Percentiles rank a stretch among this genome's conserved stretches.
Evolutionary conservation across 164 flowering plant species (phyloP).

Genomic region (Vitis amurensis): DNA sequence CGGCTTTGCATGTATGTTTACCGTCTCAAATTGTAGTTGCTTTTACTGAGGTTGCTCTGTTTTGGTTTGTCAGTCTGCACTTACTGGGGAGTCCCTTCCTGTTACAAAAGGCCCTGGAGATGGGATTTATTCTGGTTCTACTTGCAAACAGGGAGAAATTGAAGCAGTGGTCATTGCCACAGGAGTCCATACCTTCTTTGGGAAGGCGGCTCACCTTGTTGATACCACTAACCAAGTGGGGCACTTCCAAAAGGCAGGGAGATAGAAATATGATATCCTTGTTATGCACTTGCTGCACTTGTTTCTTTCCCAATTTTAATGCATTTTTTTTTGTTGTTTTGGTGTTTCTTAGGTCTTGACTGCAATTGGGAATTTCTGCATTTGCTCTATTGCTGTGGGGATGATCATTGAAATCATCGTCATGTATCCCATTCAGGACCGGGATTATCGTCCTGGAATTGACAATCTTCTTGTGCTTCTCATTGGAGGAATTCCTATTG

Average conservation of each 20-base stretch:
- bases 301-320: no score
- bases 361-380: slow-evolving; percentile 86
- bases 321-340: neutral
- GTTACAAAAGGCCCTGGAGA: slow-evolving; percentile 84
- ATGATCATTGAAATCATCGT: slow-evolving; percentile 76
- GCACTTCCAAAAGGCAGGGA: slow-evolving; percentile 75
- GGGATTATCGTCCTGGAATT: slow-evolving; percentile 73
- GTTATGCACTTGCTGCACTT: neutral
- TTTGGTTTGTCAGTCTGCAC: slow-evolving; percentile 61
- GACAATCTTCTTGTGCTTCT: slow-evolving; percentile 84
- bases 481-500: slow-evolving; percentile 93
- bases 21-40: neutral
- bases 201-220: slow-evolving; percentile 93
- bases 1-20: neutral
- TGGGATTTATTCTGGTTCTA: slow-evolving; percentile 82
- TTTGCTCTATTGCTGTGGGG: slow-evolving; percentile 84
- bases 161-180: slow-evolving; percentile 87
- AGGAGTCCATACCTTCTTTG: slow-evolving; percentile 90
- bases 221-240: slow-evolving; percentile 85
- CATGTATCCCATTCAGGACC: slow-evolving; percentile 74
- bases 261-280: neutral
- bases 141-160: slow-evolving; percentile 87
- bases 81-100: slow-evolving; percentile 88
- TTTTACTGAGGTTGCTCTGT: neutral
- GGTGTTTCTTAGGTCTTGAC: slow-evolving; percentile 64